Percentiles rank a stretch among this genome's conserved stretches.
Evolutionary conservation across 768 basidiomycete species (phyloP).

Genomic region (Pholiota molesta): DNA sequence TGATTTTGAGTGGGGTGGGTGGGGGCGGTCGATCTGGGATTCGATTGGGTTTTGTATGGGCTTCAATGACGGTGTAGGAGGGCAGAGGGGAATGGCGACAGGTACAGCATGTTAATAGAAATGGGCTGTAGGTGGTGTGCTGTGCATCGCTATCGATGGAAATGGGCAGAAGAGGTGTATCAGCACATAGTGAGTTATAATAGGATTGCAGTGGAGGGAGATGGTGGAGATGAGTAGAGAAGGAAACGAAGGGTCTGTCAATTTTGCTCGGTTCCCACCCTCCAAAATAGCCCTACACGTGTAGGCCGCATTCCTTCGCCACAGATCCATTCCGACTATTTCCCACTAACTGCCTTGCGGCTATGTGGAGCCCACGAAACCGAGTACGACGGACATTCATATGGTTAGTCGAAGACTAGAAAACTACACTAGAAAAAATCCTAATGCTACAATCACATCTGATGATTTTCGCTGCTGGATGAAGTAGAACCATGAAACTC

Average conservation of each 20-base stretch:
- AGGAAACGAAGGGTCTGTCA: not conserved
- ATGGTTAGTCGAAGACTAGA: not conserved
- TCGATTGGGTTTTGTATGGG: not conserved
- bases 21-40: not conserved
- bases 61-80: not conserved
- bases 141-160: constrained; percentile 3
- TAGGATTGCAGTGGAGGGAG: not conserved
- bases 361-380: constrained; percentile 1
- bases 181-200: constrained; percentile 6
- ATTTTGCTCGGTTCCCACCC: constrained; percentile 2
- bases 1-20: constrained; percentile 2
- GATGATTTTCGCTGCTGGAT: not conserved
- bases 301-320: constrained; percentile 8
- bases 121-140: not conserved
- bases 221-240: constrained; percentile 3
- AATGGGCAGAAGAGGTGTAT: constrained; percentile 6
- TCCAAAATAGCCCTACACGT: constrained; percentile 10
- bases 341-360: not conserved
- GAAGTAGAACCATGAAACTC: not conserved
- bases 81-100: not conserved
- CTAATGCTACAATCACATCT: not conserved
- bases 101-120: too few relatives aligned
- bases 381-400: not conserved
- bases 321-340: constrained; percentile 2
- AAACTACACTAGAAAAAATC: not conserved